Base-by-base conservation (phyloP, 176 grass and related monocot genomes). In the Triticum urartu region DNA sequence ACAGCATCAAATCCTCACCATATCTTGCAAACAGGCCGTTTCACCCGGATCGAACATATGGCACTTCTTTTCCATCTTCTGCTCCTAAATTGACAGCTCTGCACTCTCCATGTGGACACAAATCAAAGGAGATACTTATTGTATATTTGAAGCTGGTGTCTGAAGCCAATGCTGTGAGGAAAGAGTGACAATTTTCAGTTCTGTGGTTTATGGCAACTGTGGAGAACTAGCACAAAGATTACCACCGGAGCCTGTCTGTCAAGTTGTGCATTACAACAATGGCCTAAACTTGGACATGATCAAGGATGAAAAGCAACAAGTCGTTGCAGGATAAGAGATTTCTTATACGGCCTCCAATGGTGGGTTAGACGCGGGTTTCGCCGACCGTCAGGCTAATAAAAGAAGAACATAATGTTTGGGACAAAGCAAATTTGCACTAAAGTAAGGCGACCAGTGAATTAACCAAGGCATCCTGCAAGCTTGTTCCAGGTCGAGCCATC, bases 271-370 rank as follows among this genome's bases (percentile, higher is more conserved):
- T 78, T 40, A 9, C 26, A 77, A 66, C 50, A 71, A 64, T 72
- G 56, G 9, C 24, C 65, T 90, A 18, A 87, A 90, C 79, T 45
- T 87, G 84, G 42, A 66, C 72, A 33, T 36, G 64, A 47, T 48
- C 45, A 13, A 13, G 45, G 12, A 4, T 48, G 1, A 48, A 48
- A 48, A 48, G 0, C 0, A 48, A 48, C 0, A 83, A 87, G 25
- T 83, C 33, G 67, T 4, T 60, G 75, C 64, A 72, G 52, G 40
- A 34, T 87, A 78, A 48, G 52, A 43, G 4, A 54, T 72, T 72
- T 39, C 36, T 83, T 26, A 72, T 1, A 2, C 24, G 32, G n/a
- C 32, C 64, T 65, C 58, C 65, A 45, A 72, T 78, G 72, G 54
- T n/a, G 32, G 52, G 52, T 34, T 72, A 73, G 83, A 36, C 42